Conservation (phyloP, 129 eudicot genomes). For the Flaveria sonorensis region DNA sequence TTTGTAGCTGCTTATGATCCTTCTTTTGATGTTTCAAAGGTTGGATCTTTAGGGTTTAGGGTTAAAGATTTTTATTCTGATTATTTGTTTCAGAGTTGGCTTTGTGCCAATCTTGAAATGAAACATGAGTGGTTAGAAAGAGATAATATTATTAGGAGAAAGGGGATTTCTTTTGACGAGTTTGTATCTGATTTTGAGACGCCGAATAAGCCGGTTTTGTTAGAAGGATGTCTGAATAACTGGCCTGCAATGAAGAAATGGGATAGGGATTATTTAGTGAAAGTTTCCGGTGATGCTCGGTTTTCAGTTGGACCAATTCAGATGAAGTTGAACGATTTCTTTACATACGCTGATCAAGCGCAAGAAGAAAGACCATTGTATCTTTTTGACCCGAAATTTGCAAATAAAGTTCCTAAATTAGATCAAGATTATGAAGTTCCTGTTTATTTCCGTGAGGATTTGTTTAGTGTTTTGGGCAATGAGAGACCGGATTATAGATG, state of each 20-base stretch:
- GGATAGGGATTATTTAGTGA: slow-evolving; percentile 69
- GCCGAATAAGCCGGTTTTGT: slow-evolving; percentile 85
- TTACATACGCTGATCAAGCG: slow-evolving; percentile 68
- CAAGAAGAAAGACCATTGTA: slow-evolving; percentile 93
- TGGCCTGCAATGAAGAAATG: slow-evolving; percentile 79
- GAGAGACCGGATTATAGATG: slow-evolving; percentile 98
- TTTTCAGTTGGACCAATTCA: slow-evolving; percentile 88
- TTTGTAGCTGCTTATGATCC: slow-evolving; percentile 44
- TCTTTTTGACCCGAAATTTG: slow-evolving; percentile 90
- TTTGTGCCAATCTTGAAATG: slow-evolving; percentile 97
- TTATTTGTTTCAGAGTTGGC: slow-evolving; percentile 97
- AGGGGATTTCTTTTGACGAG: slow-evolving; percentile 79
- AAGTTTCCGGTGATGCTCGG: slow-evolving; percentile 52
- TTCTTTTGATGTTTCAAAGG: slow-evolving; percentile 35
- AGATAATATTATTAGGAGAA: slow-evolving; percentile 70
- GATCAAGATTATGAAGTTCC: slow-evolving; percentile 79
- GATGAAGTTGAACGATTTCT: slow-evolving; percentile 75
- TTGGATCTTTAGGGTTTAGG: slow-evolving; percentile 48
- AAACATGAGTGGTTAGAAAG: slow-evolving; percentile 83
- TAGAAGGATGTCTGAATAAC: slow-evolving; percentile 85
- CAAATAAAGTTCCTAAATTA: slow-evolving; percentile 61
- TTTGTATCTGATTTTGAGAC: slow-evolving; percentile 71
- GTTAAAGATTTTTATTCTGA: slow-evolving; percentile 89
- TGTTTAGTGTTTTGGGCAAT: slow-evolving; percentile 75
- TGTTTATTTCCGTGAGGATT: slow-evolving; percentile 74